Conservation (phyloP, 2,329 filamentous ascomycete species). For the Alternaria sp. region DNA sequence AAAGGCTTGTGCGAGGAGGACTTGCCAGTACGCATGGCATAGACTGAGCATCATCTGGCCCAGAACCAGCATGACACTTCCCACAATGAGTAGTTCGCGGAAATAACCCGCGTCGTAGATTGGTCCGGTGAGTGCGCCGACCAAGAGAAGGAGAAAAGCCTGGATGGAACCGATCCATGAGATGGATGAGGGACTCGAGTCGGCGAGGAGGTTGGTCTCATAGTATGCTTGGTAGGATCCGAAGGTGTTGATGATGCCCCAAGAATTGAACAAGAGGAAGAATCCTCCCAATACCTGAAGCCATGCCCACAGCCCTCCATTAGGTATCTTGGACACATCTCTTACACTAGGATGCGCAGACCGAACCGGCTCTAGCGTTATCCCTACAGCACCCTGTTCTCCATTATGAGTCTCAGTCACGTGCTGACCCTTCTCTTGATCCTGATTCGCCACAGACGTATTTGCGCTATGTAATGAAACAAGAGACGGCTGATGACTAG, state of each 20-base stretch:
- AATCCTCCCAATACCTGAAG: slow-evolving; percentile 59
- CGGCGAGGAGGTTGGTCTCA: slow-evolving; percentile 52
- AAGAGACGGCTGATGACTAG: slow-evolving; percentile 21
- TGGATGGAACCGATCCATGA: slow-evolving; percentile 62
- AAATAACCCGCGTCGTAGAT: slow-evolving; percentile 62
- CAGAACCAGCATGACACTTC: slow-evolving; percentile 57
- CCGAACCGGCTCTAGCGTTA: slow-evolving; percentile 31
- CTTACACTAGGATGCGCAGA: slow-evolving; percentile 49
- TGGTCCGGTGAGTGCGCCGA: slow-evolving; percentile 58
- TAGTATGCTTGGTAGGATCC: slow-evolving; percentile 61
- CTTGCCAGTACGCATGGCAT: slow-evolving; percentile 59
- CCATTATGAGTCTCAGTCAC: slow-evolving; percentile 23
- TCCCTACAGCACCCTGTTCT: not conserved
- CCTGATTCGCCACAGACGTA: slow-evolving; percentile 14
- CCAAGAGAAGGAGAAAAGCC: slow-evolving; percentile 57
- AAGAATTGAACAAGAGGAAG: slow-evolving; percentile 60
- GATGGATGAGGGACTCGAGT: slow-evolving; percentile 55
- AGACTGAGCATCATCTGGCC: slow-evolving; percentile 63
- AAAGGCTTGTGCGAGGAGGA: slow-evolving; percentile 60
- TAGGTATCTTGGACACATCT: slow-evolving; percentile 55
- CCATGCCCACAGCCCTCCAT: slow-evolving; percentile 59
- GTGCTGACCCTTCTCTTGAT: slow-evolving; percentile 24
- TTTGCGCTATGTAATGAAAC: slow-evolving; percentile 22
- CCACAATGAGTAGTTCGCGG: slow-evolving; percentile 53
- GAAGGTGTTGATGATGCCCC: slow-evolving; percentile 59